Base-by-base conservation (phyloP, 495 filamentous ascomycete species). In the Penicillium coffeae region DNA sequence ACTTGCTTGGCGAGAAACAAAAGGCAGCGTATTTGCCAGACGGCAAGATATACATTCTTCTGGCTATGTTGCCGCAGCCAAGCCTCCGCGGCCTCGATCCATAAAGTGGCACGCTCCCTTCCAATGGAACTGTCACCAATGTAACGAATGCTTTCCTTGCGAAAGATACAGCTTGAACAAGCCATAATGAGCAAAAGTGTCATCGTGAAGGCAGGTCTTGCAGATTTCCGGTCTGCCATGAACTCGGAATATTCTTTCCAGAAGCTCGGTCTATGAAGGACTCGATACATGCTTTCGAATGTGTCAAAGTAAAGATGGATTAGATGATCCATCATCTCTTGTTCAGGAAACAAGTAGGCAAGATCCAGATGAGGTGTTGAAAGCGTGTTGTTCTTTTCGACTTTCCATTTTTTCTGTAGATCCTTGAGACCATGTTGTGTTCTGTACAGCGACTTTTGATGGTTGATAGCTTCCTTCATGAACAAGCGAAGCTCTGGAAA, bases 1-100 rank as follows among this genome's bases (percentile, higher is more conserved):
- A 75, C 65, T 49, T 75, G 68, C 21, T 77, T 72, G 3, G 77
- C 71, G 12, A 82, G 59, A 15, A 76, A 49, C 0, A 68, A 47
- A 10, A 83, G 60, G 44, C 75, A 78, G 14, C 74, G 69, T 3
- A 78, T 64, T 46, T 80, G 78, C n/a, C 80, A 75, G 19, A 43
- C 71, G 61, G 19, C 59, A 55, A 52, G 61, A 60, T 46, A 78
- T 51, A 73, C 72, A 70, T 42, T 60, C 48, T 74, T 74, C 15
- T 66, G 62, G 43, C 66, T 70, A 39, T 73, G 71, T 14, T 39
- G 45, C 9, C 38, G 13, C 1, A 74, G 50, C 68, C 70, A 73
- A 3, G 49, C 34, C 36, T 72, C 70, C 12, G 62, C 58, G 2
- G 54, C 51, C 19, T 64, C 64, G 36, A 73, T 70, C 65, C 66